Percentiles rank a stretch among this genome's conserved stretches.
Conservation (phyloP, 2,329 filamentous ascomycete genomes). For the Monilinia vaccinii-corymbosi region DNA sequence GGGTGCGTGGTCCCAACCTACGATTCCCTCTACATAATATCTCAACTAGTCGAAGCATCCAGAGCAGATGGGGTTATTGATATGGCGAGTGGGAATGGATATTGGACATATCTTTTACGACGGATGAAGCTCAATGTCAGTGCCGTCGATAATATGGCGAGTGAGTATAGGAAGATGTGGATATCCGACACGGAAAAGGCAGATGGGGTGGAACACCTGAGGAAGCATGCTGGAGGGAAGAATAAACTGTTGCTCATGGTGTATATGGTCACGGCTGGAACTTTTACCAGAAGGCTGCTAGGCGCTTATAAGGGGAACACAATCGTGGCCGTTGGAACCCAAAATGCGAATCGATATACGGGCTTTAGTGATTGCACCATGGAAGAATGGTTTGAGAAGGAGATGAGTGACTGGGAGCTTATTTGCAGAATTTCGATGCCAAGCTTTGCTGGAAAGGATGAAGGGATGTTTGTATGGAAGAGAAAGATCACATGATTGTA, state of each 20-base stretch:
- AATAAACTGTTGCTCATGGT: slow-evolving; percentile 58
- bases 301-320: slow-evolving; percentile 52
- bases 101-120: slow-evolving; percentile 66
- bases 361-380: slow-evolving; percentile 55
- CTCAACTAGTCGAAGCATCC: slow-evolving; percentile 36
- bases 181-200: slow-evolving; percentile 53
- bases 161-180: slow-evolving; percentile 61
- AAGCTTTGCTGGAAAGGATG: slow-evolving; percentile 69
- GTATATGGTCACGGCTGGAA: slow-evolving; percentile 57
- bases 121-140: slow-evolving; percentile 44
- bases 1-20: slow-evolving; percentile 63
- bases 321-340: slow-evolving; percentile 64
- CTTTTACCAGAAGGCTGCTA: slow-evolving; percentile 56
- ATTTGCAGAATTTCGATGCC: slow-evolving; percentile 58
- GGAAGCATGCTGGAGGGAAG: slow-evolving; percentile 38
- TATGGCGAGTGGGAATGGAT: slow-evolving; percentile 63
- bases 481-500: not conserved
- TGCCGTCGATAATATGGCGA: slow-evolving; percentile 59
- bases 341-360: slow-evolving; percentile 67
- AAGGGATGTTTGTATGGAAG: slow-evolving; percentile 56
- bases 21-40: slow-evolving; percentile 53
- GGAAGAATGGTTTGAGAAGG: slow-evolving; percentile 54
- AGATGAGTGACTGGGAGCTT: slow-evolving; percentile 49
- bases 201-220: slow-evolving; percentile 53
- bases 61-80: slow-evolving; percentile 47